phyloP scores from a whole-genome alignment of 352 stramenopile genomes.

The Phytophthora capsici region DNA sequence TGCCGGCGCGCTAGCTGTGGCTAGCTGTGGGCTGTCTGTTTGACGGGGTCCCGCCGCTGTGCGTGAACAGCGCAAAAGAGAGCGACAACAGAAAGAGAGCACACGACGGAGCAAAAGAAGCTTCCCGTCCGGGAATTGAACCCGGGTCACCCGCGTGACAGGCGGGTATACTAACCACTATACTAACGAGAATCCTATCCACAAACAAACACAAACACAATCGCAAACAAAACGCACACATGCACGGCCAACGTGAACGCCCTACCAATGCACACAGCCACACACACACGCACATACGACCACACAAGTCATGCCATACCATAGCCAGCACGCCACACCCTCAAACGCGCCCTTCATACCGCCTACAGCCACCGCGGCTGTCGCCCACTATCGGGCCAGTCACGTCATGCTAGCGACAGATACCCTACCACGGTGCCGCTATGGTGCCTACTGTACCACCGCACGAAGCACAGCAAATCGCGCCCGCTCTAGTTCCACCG shows the following conservation, averaged over 20 bases:
- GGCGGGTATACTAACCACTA: constrained; percentile 34
- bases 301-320: too few species aligned
- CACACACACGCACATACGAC: too few species aligned
- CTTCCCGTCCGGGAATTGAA: constrained; percentile 36
- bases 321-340: too few species aligned
- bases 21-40: not conserved
- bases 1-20: not conserved
- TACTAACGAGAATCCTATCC: constrained; percentile 32
- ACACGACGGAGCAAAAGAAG: constrained; percentile 16
- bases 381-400: too few species aligned
- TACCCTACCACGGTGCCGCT: too few species aligned
- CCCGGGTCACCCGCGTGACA: constrained; percentile 32
- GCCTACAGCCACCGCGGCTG: too few species aligned
- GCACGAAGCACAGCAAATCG: too few species aligned
- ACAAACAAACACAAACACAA: not conserved
- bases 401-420: too few species aligned
- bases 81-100: not conserved
- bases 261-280: not conserved
- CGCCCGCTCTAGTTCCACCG: too few species aligned
- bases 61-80: not conserved
- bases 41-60: not conserved
- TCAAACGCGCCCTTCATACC: too few species aligned
- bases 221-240: not conserved
- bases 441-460: too few species aligned
- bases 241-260: not conserved